A percentile compares a stretch with the other conserved stretches of the same genome.
phyloP scores from a whole-genome alignment of 1,139 yeast species.

The Pichia sp. region DNA sequence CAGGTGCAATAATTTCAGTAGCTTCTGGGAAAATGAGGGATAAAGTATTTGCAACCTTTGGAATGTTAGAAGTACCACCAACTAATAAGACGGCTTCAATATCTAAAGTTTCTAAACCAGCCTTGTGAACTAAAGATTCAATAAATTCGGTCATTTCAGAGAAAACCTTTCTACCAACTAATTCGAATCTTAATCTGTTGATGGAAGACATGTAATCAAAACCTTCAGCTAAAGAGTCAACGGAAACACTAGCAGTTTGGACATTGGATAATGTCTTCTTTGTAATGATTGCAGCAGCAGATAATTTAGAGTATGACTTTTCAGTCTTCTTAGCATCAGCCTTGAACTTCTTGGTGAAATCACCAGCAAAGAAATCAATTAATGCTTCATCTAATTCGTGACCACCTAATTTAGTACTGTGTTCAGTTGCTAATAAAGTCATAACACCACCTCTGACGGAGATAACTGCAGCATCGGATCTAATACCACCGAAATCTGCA shows the following conservation, averaged over 20 bases:
- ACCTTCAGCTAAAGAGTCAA: conserved; percentile 94
- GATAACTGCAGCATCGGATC: conserved; percentile 95
- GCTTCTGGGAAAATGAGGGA: conserved; percentile 77
- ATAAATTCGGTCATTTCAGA: conserved; percentile 75
- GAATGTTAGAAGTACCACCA: conserved; percentile 94
- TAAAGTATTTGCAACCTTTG: conserved; percentile 81
- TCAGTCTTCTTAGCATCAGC: conserved; percentile 78
- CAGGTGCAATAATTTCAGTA: conserved; percentile 76
- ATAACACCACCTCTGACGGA: conserved; percentile 92
- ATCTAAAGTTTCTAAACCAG: conserved; percentile 81
- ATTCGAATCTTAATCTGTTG: conserved; percentile 93
- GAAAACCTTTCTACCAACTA: conserved; percentile 78
- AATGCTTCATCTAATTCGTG: conserved; percentile 77
- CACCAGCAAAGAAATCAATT: conserved; percentile 84
- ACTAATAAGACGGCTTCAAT: conserved; percentile 88
- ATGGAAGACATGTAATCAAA: conserved; percentile 89
- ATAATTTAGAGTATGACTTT: conserved; percentile 86
- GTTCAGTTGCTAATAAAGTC: conserved; percentile 85
- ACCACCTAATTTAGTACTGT: conserved; percentile 86
- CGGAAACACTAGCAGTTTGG: conserved; percentile 84
- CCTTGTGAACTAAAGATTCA: conserved; percentile 73
- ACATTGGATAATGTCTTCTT: conserved; percentile 94
- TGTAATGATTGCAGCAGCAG: conserved; percentile 78
- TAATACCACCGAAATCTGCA: conserved; percentile 95
- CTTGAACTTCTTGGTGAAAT: conserved; percentile 86